Percentiles rank a stretch among this genome's conserved stretches.
phyloP scores from a whole-genome alignment of 257 asterid genomes.

The Salvia rosmarinus region DNA sequence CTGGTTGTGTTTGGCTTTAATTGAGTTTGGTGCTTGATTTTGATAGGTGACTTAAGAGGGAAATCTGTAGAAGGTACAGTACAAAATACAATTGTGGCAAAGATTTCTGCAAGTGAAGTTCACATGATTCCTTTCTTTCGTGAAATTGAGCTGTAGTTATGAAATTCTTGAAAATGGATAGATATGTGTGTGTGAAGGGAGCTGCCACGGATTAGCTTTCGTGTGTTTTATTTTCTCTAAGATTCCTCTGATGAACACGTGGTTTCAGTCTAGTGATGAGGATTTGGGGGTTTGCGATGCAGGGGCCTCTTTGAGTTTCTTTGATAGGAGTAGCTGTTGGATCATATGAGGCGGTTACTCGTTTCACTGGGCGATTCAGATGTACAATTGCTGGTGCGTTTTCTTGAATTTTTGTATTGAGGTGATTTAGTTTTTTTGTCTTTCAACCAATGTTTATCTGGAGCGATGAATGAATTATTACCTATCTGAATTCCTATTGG shows the following conservation, averaged over 20 bases:
- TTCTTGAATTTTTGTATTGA: conserved; percentile 28
- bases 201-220: neutral
- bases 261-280: neutral
- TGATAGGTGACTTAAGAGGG: neutral
- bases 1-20: neutral
- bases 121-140: neutral
- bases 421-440: conserved; percentile 28
- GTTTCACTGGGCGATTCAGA: conserved; percentile 41
- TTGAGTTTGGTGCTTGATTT: conserved; percentile 9
- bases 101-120: conserved; percentile 10
- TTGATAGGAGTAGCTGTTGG: conserved; percentile 40
- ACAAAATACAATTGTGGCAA: neutral
- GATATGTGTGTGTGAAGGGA: neutral
- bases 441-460: conserved; percentile 3
- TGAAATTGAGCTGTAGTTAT: neutral
- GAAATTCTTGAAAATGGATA: neutral
- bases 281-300: conserved; percentile 32
- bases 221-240: neutral
- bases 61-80: neutral
- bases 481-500: conserved; percentile 22
- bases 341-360: conserved; percentile 55
- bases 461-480: conserved; percentile 13
- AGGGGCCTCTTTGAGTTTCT: conserved; percentile 40
- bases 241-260: too few species aligned
- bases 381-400: conserved; percentile 45